Base-by-base conservation (phyloP, 2,329 filamentous ascomycete species). In the Aspergillus quadricinctus region DNA sequence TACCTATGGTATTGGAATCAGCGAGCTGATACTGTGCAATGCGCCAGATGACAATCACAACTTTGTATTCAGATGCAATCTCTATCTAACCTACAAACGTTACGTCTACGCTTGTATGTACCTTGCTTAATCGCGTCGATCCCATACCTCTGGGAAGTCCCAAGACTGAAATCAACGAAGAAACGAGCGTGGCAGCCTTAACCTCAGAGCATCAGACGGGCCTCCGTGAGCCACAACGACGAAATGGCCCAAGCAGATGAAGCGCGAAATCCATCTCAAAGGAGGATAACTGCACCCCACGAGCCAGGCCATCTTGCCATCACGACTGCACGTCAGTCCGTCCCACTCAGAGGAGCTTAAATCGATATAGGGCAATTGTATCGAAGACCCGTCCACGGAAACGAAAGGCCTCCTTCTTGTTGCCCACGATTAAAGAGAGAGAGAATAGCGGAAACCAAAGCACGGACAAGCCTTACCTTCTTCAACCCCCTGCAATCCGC, bases 401-500 rank as follows among this genome's bases (percentile, higher is more conserved):
- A 57, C 71, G 74, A 73, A 71, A 69, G 71, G 76, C 70, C 77
- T 79, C 80, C 79, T 84, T 84, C 82, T 84, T 81, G 66, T 73
- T 78, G 72, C 79, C 81, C 80, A 58, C 50, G 23, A 37, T n/a
- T 27, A 37, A 45, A 37, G 27, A n/a, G 53, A n/a, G 51, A 43
- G 48, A 31, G 21, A 29, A 50, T 23, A 31, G 25, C 37, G 19
- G n/a, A 29, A 28, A 50, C 8, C 48, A 52, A 25, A 17, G 52
- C 54, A 59, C 31, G 53, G 31, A 27, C 21, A 56, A 35, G 29
- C 49, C 78, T 73, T 70, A 68, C 66, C 66, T 70, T 67, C 63
- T 72, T 66, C 49, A 78, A 60, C 10, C 70, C 72, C 25, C 56
- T 62, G 60, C 90, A 92, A 72, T 97, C 89, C 1, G 76, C 72